phyloP scores from a whole-genome alignment of 106 monocot genomes.

The Hemerocallis citrina region DNA sequence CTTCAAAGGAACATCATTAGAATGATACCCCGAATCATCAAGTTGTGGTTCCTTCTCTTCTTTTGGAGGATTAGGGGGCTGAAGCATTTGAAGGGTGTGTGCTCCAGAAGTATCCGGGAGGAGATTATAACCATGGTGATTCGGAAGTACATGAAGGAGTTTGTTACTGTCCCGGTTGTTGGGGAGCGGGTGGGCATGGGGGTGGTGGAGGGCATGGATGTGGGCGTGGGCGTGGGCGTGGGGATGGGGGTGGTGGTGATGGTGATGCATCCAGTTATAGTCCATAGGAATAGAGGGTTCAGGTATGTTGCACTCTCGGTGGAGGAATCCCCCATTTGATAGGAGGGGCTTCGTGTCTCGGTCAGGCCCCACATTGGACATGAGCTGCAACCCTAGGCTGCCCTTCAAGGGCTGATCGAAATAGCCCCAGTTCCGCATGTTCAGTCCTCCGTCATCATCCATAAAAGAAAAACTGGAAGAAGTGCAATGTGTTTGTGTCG shows the following conservation, averaged over 20 bases:
- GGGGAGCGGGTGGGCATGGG: too few species aligned
- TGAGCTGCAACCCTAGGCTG: slow-evolving; percentile 67
- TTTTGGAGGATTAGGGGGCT: slow-evolving; percentile 16
- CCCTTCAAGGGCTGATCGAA: slow-evolving; percentile 40
- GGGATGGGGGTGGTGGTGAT: too few species aligned
- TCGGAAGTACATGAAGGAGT: slow-evolving; percentile 23
- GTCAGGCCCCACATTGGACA: slow-evolving; percentile 39
- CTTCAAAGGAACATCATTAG: slow-evolving; percentile 27
- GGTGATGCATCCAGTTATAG: slow-evolving; percentile 14
- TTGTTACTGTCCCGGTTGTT: slow-evolving; percentile 23
- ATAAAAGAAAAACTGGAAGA: slow-evolving; percentile 14
- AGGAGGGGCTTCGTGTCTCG: slow-evolving; percentile 49
- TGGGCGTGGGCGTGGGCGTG: too few species aligned
- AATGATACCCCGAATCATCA: neutral
- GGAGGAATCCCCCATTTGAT: slow-evolving; percentile 23
- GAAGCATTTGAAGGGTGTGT: slow-evolving; percentile 40
- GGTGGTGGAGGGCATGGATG: too few species aligned
- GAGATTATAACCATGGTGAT: slow-evolving; percentile 2
- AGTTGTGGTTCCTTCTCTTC: slow-evolving; percentile 4
- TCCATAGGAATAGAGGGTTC: slow-evolving; percentile 28
- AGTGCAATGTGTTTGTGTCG: neutral
- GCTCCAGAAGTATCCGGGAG: neutral
- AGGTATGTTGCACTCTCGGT: slow-evolving; percentile 12
- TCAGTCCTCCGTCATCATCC: slow-evolving; percentile 66
- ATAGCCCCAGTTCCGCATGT: slow-evolving; percentile 53